phyloP scores from a whole-genome alignment of 2,329 filamentous ascomycete species.

The Pezizomycotina sp. region DNA sequence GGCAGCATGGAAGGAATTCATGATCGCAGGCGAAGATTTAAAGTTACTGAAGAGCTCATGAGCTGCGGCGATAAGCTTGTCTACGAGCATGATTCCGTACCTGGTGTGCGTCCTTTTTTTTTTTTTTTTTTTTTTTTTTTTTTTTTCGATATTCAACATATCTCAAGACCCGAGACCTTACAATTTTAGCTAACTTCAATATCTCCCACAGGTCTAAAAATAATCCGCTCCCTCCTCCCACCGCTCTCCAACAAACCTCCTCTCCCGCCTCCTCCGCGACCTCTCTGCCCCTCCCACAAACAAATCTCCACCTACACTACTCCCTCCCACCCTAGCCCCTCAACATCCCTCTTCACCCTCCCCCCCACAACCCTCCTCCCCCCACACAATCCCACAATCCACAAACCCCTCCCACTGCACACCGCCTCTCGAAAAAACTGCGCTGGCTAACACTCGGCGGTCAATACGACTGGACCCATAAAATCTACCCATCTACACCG shows the following conservation, averaged over 20 bases:
- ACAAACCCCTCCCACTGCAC: constrained; percentile 54
- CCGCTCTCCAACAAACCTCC: too few species aligned
- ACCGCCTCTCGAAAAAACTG: constrained; percentile 61
- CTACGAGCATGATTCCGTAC: constrained; percentile 20
- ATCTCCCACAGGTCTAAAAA: constrained; percentile 49
- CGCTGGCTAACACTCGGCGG: constrained; percentile 91
- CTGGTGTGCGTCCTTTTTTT: constrained; percentile 16
- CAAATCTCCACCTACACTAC: constrained; percentile 80
- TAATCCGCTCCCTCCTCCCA: constrained; percentile 61
- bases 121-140: too few species aligned
- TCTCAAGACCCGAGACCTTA: background rate
- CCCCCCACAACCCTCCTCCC: constrained; percentile 25
- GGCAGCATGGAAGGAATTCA: constrained; percentile 12
- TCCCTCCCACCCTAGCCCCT: constrained; percentile 44
- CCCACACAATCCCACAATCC: constrained; percentile 56
- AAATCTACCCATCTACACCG: constrained; percentile 52
- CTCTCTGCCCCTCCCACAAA: constrained; percentile 61
- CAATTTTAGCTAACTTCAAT: constrained; percentile 3
- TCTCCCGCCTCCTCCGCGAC: constrained; percentile 62
- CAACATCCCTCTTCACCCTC: constrained; percentile 43
- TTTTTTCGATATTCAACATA: too few species aligned
- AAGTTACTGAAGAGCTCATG: background rate
- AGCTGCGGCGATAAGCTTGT: constrained; percentile 7
- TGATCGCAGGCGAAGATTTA: constrained; percentile 1
- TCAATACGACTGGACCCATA: constrained; percentile 90